Percentiles rank a stretch among this genome's conserved stretches.
Evolutionary conservation across 345 rosid genomes (phyloP).

Genomic region (Eucalyptus sp.): DNA sequence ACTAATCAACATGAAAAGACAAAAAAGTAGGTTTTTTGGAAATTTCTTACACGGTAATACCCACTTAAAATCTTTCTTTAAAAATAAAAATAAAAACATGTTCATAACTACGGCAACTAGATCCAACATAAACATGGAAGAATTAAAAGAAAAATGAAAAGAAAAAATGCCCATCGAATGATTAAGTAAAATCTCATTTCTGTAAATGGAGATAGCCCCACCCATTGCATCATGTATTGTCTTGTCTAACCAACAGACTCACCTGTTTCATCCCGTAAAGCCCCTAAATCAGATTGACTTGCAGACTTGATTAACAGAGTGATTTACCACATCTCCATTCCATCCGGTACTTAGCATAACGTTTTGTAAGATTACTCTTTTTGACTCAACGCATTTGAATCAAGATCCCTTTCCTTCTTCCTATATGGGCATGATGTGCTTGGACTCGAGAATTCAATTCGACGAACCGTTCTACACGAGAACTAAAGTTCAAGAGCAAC

Average conservation of each 20-base stretch:
- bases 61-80: background rate
- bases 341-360: background rate
- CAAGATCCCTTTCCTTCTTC: background rate
- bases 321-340: background rate
- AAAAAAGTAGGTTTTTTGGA: background rate
- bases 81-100: background rate
- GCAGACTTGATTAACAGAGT: background rate
- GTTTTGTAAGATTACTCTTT: background rate
- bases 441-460: background rate
- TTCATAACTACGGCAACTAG: background rate
- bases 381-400: background rate
- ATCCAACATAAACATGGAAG: background rate
- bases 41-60: background rate
- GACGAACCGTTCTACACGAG: background rate
- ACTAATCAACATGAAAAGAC: background rate
- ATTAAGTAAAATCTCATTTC: background rate
- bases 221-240: background rate
- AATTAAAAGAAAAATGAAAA: background rate
- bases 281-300: background rate
- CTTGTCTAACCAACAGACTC: background rate
- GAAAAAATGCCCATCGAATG: background rate
- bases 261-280: background rate
- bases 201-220: background rate
- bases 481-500: background rate
- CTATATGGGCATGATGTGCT: background rate